Base-by-base conservation (phyloP, 208 protist genomes). In the Leishmania mexicana region DNA sequence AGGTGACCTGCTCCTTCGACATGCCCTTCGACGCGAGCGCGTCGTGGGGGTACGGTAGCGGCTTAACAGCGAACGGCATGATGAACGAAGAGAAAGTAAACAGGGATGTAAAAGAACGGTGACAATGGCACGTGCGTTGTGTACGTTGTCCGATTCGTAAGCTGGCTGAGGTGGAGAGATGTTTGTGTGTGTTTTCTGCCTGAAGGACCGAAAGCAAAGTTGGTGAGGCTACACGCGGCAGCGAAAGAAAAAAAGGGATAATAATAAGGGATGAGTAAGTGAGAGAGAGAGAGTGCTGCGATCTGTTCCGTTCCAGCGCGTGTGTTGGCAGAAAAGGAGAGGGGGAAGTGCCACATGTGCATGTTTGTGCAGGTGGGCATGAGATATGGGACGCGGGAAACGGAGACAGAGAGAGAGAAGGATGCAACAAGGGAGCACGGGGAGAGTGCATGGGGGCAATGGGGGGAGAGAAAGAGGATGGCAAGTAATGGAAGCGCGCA, bases 1-100 rank as follows among this genome's bases (percentile, higher is more conserved):
- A 96, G 45, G 89, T 95, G 64, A 98, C 73, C 86, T 97, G 94
- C 86, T 98, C 90, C 86, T 93, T 89, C 45, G 94, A 97, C 51
- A 97, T 85, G 35, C 93, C 95, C 85, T 98, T 98, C 35, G 88
- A 75, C 53, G 85, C 94, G 42, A 98, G 90, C 11, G 89, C 92
- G 79, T 93, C 90, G 75, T 95, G 91, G 58, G 47, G 86, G 72
- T 80, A 98, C 28, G 96, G 96, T 28, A 98, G 89, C n/a, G 92
- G 84, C 58, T 89, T 85, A 51, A 92, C 90, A 74, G 83, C 75
- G 80, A 98, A 98, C 45, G 87, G 73, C 92, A 95, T 96, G 6
- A 13, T 57, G 7, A 15, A 47, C 4, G 40, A n/a, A 19, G 11
- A 21, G 19, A 38, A 19, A 24, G 45, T n/a, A 31, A 72, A 19